Evolutionary conservation across 2,329 filamentous ascomycete species (phyloP), one percentile per base, ranked within the genome.

Genomic region (Colletotrichum sp.): DNA sequence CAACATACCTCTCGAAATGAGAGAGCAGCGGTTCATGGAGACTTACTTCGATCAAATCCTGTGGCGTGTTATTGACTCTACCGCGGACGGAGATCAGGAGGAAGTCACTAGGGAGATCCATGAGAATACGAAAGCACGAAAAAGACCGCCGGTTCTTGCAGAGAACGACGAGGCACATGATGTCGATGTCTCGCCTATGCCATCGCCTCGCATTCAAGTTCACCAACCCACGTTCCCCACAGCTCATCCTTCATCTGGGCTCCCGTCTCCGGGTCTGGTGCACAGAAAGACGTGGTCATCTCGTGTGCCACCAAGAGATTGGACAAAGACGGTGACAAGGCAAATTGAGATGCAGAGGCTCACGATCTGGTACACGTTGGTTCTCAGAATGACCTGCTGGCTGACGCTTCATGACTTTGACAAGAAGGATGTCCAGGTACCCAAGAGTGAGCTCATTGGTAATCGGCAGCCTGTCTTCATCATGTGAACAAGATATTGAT

Each of bases 361-460:
- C 7, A 78, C 79, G 0, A 79, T 82, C 7, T 85, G 84, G 84
- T 79, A 83, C 9, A 79, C 78, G 0, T 78, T 85, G 14, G 78
- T 86, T 0, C 84, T 85, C 48, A 76, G 84, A 12, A 86, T 85
- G 84, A 59, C 85, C 14, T 84, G 82, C 59, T 85, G 84, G 84
- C 63, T 85, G 12, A 78, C 82, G 43, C 72, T 85, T n/a, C 84
- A 86, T 67, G 83, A 85, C 48, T 85, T 85, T 32, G 80, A 85
- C 70, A 84, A 84, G 74, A 80, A 79, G 52, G 84, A 86, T 71
- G 72, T 81, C 0, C 81, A 83, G 39, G 76, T 84, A 1, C 77
- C 79, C 16, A 83, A 83, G 16, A 80, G 81, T 14, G 83, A 85
- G 66, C 76, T 84, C 7, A 82, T 81, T 24, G 84, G 80, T 0